These are phyloP conservation scores for Alternaria sp. DNA, from an alignment of 2,329 filamentous ascomycete genomes.

Conservation along the genomic window DNA sequence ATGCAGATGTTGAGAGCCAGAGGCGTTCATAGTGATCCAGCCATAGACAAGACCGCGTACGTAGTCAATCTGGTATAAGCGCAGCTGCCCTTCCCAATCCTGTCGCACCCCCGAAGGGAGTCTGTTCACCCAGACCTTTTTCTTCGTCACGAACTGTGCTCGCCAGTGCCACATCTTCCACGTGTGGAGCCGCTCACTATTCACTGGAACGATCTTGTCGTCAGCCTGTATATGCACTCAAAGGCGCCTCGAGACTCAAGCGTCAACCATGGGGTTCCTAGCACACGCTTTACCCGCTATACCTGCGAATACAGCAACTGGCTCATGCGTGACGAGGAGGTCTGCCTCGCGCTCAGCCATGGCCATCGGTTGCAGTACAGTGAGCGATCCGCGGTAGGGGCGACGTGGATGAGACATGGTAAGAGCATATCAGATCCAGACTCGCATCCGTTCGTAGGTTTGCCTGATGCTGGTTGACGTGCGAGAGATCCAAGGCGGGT, in stretches of 20 bases:
- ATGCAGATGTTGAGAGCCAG: background rate
- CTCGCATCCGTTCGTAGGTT: background rate
- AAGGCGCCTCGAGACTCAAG: too few species aligned
- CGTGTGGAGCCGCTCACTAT: background rate
- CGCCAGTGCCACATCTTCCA: background rate
- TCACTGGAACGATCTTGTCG: background rate
- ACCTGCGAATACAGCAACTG: background rate
- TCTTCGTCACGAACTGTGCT: background rate
- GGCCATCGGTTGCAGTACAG: background rate
- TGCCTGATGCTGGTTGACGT: background rate
- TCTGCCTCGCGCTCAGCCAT: background rate
- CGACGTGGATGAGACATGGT: too few species aligned
- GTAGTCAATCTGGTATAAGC: background rate
- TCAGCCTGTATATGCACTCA: background rate
- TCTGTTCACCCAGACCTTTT: background rate
- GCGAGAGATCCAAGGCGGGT: background rate
- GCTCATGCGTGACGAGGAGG: too few species aligned
- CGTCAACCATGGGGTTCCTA: too few species aligned
- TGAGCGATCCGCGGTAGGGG: rapidly evolving
- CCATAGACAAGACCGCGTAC: background rate
- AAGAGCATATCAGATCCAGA: too few species aligned
- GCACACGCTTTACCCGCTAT: background rate
- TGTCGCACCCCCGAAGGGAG: background rate
- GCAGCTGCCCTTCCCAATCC: background rate
- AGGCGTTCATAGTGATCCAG: background rate